Percentiles rank a stretch among this genome's conserved stretches.
These are phyloP conservation scores for Boletus sp. DNA, from an alignment of 768 basidiomycete species.

Conservation along the genomic window DNA sequence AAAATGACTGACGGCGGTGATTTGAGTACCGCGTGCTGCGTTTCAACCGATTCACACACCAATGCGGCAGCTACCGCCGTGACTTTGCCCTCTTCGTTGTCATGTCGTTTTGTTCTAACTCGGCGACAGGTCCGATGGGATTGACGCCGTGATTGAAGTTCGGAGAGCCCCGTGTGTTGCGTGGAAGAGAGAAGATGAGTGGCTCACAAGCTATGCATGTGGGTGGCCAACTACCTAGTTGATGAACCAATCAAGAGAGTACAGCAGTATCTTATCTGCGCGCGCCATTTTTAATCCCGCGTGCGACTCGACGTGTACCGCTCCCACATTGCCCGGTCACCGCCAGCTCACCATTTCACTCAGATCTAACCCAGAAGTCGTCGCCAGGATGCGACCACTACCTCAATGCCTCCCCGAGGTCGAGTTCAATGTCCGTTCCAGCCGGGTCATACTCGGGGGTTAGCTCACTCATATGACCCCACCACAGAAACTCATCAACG, in stretches of 20 bases:
- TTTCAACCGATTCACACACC: too few species aligned
- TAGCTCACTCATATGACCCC: not conserved
- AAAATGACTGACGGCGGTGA: too few species aligned
- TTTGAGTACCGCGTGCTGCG: too few species aligned
- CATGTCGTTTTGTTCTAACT: too few species aligned
- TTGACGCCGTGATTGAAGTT: too few species aligned
- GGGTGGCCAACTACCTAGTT: not conserved
- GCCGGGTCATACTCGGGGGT: not conserved
- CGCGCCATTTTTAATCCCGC: not conserved
- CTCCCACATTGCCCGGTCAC: not conserved
- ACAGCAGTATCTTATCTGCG: slow-evolving; percentile 15
- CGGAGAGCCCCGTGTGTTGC: too few species aligned
- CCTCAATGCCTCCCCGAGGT: not conserved
- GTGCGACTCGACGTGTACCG: not conserved
- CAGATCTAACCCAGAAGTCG: not conserved
- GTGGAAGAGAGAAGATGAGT: too few species aligned
- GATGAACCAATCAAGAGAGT: too few species aligned
- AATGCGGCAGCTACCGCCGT: too few species aligned
- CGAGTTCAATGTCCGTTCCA: slow-evolving; percentile 23
- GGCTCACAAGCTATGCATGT: too few species aligned
- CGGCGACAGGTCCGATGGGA: too few species aligned
- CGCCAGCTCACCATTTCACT: not conserved
- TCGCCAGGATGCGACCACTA: not conserved
- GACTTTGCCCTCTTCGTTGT: too few species aligned
- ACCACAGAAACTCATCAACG: slow-evolving; percentile 13